A percentile compares a stretch with the other conserved stretches of the same genome.
phyloP scores from a whole-genome alignment of 371 early-diverging fungal genomes.

The Lichtheimia corymbifera region DNA sequence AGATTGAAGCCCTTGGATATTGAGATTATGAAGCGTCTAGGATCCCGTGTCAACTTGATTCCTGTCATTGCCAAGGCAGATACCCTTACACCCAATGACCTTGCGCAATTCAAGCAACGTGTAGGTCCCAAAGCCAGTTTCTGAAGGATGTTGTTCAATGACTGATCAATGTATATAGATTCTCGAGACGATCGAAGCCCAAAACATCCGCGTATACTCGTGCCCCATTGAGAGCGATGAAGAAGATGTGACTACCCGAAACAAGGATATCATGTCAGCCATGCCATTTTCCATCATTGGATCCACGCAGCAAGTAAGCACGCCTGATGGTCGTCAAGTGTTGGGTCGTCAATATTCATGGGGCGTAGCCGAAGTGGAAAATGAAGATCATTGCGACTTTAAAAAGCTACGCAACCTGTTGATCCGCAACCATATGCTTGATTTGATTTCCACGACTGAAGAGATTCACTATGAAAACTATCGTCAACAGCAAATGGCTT shows the following conservation, averaged over 20 bases:
- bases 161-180: slow-evolving; percentile 40
- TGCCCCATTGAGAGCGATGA: slow-evolving; percentile 84
- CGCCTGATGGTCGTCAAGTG: slow-evolving; percentile 69
- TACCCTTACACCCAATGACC: slow-evolving; percentile 73
- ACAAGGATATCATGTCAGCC: slow-evolving; percentile 79
- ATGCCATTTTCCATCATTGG: slow-evolving; percentile 96
- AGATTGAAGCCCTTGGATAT: slow-evolving; percentile 88
- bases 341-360: slow-evolving; percentile 90
- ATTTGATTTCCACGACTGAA: slow-evolving; percentile 84
- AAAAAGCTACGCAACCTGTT: slow-evolving; percentile 89
- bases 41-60: slow-evolving; percentile 82
- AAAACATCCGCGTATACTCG: slow-evolving; percentile 74
- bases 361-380: slow-evolving; percentile 93
- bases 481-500: slow-evolving; percentile 78
- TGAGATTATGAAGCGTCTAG: slow-evolving; percentile 85
- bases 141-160: neutral
- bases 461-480: slow-evolving; percentile 89
- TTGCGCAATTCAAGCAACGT: slow-evolving; percentile 76
- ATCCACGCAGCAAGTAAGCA: slow-evolving; percentile 74
- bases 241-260: slow-evolving; percentile 72
- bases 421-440: slow-evolving; percentile 91
- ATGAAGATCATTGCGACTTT: slow-evolving; percentile 89
- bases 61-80: slow-evolving; percentile 78
- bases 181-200: slow-evolving; percentile 69
- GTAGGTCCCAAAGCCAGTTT: slow-evolving; percentile 22